These are phyloP conservation scores for Erythrophleum ivorense DNA, from an alignment of 331 rosid genomes.

Conservation along the genomic window DNA sequence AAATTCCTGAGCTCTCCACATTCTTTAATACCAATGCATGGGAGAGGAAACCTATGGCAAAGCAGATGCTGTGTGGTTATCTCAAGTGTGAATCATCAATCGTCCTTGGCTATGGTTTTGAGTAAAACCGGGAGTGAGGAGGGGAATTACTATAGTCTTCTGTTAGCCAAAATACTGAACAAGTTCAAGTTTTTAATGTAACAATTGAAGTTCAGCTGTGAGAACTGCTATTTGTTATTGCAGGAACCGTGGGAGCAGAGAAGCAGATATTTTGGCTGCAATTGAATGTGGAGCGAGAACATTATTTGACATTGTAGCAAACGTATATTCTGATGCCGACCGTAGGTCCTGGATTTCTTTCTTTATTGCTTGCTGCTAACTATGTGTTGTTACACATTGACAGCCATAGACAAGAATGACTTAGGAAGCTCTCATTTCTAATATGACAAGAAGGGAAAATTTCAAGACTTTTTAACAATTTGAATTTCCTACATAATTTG, in stretches of 20 bases:
- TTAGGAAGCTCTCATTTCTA: not conserved
- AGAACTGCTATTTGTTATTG: slow-evolving; percentile 39
- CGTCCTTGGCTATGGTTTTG: not conserved
- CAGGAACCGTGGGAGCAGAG: slow-evolving; percentile 89
- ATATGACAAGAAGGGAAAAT: not conserved
- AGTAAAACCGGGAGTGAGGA: not conserved
- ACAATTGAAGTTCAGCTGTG: not conserved
- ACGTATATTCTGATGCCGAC: slow-evolving; percentile 74
- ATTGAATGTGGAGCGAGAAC: slow-evolving; percentile 84
- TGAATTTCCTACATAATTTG: not conserved
- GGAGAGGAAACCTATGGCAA: slow-evolving; percentile 90
- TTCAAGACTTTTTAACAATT: not conserved
- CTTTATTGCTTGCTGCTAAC: not conserved
- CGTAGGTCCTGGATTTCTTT: slow-evolving; percentile 53
- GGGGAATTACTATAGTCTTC: not conserved
- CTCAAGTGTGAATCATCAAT: slow-evolving; percentile 61
- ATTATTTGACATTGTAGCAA: slow-evolving; percentile 76
- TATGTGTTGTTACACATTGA: not conserved
- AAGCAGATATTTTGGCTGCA: slow-evolving; percentile 67
- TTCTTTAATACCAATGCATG: slow-evolving; percentile 81
- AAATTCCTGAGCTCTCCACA: slow-evolving; percentile 79
- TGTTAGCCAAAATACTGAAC: slow-evolving; percentile 4
- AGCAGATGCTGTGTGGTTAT: slow-evolving; percentile 87
- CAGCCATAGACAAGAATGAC: not conserved
- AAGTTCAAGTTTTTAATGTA: not conserved